A percentile compares a stretch with the other conserved stretches of the same genome.
Evolutionary conservation across 208 protist species (phyloP).

Genomic region (Borovskyia barvae): DNA sequence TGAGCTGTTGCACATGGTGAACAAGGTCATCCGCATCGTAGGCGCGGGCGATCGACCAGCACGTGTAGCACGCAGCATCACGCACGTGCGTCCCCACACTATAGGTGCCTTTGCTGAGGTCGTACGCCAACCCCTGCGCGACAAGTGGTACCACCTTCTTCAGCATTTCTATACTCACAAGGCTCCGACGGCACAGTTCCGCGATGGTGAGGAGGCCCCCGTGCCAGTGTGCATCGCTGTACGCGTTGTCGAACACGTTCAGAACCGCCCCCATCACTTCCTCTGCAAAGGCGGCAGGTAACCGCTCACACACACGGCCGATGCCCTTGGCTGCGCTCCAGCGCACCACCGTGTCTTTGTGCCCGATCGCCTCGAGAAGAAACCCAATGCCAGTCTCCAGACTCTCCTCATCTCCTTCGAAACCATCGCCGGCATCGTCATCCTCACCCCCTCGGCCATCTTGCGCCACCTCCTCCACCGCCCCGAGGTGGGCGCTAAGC

Average conservation of each 20-base stretch:
- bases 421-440: slow-evolving; percentile 28
- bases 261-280: slow-evolving; percentile 89
- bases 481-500: slow-evolving; percentile 65
- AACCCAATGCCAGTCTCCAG: slow-evolving; percentile 78
- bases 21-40: slow-evolving; percentile 92
- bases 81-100: slow-evolving; percentile 97
- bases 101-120: slow-evolving; percentile 93
- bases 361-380: slow-evolving; percentile 65
- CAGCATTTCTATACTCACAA: slow-evolving; percentile 88
- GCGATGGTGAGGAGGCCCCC: slow-evolving; percentile 95
- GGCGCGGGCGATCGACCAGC: slow-evolving; percentile 98
- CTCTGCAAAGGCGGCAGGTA: slow-evolving; percentile 86
- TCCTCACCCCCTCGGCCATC: no score
- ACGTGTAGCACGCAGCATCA: slow-evolving; percentile 98
- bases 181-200: slow-evolving; percentile 94
- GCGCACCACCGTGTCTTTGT: slow-evolving; percentile 94
- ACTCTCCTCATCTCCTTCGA: slow-evolving; percentile 62
- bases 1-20: slow-evolving; percentile 76
- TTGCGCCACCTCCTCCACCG: not conserved
- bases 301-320: slow-evolving; percentile 91
- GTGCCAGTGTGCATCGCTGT: slow-evolving; percentile 92
- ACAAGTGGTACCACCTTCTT: slow-evolving; percentile 71
- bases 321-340: slow-evolving; percentile 97
- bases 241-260: slow-evolving; percentile 58
- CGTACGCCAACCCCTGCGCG: slow-evolving; percentile 88